Conservation (phyloP, 495 filamentous ascomycete species). For the Evansstolkia leycettana region DNA sequence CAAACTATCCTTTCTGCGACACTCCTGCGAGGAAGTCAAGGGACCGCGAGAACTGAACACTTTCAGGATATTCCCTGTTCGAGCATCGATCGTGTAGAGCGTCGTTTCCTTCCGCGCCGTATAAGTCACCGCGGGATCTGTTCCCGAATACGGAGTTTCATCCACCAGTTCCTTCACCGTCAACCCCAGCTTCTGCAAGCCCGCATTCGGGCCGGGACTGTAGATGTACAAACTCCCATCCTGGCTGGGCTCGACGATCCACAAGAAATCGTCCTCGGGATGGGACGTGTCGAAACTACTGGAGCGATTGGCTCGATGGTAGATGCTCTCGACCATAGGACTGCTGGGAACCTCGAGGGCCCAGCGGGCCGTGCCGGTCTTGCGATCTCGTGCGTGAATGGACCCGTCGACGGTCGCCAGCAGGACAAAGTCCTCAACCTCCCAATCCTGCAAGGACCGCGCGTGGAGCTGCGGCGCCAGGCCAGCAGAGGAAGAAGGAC, state of each 20-base stretch:
- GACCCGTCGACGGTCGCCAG: conserved; percentile 98
- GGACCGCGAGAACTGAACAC: conserved; percentile 49
- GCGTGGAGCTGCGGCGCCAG: conserved; percentile 72
- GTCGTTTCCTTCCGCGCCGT: conserved; percentile 72
- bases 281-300: conserved; percentile 39
- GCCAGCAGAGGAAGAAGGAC: conserved; percentile 40
- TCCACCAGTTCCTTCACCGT: conserved; percentile 75
- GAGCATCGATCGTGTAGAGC: conserved; percentile 72
- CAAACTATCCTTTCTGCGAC: conserved; percentile 44
- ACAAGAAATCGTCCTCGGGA: conserved; percentile 73
- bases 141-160: conserved; percentile 51
- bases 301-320: conserved; percentile 63
- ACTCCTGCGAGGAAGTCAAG: conserved; percentile 35
- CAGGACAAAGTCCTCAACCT: conserved; percentile 99
- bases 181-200: conserved; percentile 49
- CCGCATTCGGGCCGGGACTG: conserved; percentile 47
- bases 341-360: conserved; percentile 61
- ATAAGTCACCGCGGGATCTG: conserved; percentile 61
- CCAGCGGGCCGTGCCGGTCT: conserved; percentile 74
- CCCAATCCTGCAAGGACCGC: conserved; percentile 96
- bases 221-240: conserved; percentile 87
- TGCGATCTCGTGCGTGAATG: conserved; percentile 83
- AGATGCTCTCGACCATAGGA: conserved; percentile 82
- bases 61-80: conserved; percentile 59
- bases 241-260: conserved; percentile 88